Conservation (phyloP, 208 protist genomes). For the Angomonas deanei region DNA sequence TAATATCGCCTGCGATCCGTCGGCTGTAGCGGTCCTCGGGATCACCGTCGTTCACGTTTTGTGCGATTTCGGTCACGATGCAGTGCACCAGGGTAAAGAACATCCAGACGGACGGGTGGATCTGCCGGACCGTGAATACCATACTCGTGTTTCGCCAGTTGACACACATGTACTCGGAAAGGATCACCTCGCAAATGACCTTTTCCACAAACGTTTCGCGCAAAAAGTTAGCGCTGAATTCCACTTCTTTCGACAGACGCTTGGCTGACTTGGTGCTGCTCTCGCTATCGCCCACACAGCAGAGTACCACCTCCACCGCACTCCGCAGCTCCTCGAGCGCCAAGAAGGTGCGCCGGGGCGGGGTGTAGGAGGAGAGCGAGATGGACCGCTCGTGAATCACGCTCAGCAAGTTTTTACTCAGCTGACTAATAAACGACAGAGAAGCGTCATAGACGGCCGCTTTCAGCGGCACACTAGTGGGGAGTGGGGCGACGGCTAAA, state of each 20-base stretch:
- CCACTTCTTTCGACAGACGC: background rate
- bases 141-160: background rate
- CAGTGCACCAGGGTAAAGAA: background rate
- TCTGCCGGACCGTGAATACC: background rate
- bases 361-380: background rate
- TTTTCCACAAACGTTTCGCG: background rate
- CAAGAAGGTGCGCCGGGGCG: background rate
- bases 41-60: background rate
- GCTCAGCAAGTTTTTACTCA: background rate
- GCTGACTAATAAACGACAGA: background rate
- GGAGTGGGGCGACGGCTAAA: background rate
- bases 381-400: background rate
- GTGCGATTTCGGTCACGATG: background rate
- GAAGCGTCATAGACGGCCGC: background rate
- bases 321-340: background rate
- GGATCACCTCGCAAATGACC: background rate
- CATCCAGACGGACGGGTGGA: background rate
- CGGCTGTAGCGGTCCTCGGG: background rate
- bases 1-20: background rate
- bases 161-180: constrained; percentile 6
- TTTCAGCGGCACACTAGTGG: background rate
- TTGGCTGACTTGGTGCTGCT: background rate
- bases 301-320: background rate
- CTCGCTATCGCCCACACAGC: background rate
- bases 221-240: background rate